Base-by-base conservation (phyloP, 345 rosid genomes). In the Kandelia obovata region DNA sequence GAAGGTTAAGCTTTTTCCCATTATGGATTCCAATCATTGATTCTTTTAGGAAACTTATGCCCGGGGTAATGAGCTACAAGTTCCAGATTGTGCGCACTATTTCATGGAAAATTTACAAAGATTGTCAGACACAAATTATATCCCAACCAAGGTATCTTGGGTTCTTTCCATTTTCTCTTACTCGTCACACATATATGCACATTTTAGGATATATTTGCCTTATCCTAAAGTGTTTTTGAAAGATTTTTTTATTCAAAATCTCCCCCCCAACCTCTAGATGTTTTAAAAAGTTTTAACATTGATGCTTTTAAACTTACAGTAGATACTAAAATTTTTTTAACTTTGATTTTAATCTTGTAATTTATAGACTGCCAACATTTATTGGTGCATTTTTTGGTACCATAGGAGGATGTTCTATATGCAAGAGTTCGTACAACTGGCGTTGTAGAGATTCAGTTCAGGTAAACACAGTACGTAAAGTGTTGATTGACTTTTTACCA, bases 391-490 rank as follows among this genome's bases (percentile, higher is more conserved):
- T 1, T 0, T 70, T 25, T 56, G 64, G 43, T 61, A 52, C 61
- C 61, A 68, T 86, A 92, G 98, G 99, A 96, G 51, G 99, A 96
- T 77, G 87, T 96, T 72, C 97, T 96, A 23, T 86, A 86, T 80
- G 97, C 99, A 20, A 86, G 99, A 85, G 90, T 92, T 71, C 97
- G 99, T 63, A 96, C 99, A 35, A 90, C 97, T 62, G 98, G 99
- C 71, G 97, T 96, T 11, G 97, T 96, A 57, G 97, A 92, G 83
- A 92, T 96, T 77, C 98, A 96, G 77, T 96, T 96, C 94, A 92
- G 99, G 99, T 96, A 81, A 83, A 70, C 62, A 65, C 47, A 47
- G 52, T 59, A 31, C 20, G 5, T 68, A 15, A 15, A 37, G 7
- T 8, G 20, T 20, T 31, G 0, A 15, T 13, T 7, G 30, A 21